phyloP scores from a whole-genome alignment of 2,329 filamentous ascomycete species.

The Albophoma yamanashiensis region DNA sequence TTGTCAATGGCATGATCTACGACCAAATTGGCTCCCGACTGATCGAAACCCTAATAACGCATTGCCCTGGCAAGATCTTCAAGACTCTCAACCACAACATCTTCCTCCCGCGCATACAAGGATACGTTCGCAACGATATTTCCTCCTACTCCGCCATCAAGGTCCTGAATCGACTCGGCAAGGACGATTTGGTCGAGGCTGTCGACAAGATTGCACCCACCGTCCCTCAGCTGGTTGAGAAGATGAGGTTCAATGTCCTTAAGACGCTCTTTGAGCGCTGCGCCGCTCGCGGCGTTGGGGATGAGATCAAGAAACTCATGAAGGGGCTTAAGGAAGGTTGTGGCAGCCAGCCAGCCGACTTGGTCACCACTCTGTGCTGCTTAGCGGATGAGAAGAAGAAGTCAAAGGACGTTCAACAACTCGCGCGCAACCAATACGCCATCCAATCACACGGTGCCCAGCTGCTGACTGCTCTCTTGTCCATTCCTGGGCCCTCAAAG shows the following conservation, averaged over 20 bases:
- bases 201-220: conserved; percentile 63
- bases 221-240: conserved; percentile 60
- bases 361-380: conserved; percentile 39
- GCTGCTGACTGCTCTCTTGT: conserved; percentile 69
- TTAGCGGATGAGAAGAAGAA: conserved; percentile 25
- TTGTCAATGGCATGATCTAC: conserved; percentile 81
- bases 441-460: conserved; percentile 64
- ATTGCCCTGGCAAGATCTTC: conserved; percentile 80
- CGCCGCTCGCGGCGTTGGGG: conserved; percentile 50
- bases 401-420: conserved; percentile 24
- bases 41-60: conserved; percentile 73
- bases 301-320: conserved; percentile 37
- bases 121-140: conserved; percentile 78
- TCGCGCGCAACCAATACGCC: conserved; percentile 45
- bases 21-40: conserved; percentile 84
- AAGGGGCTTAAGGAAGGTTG: conserved; percentile 37
- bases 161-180: conserved; percentile 73
- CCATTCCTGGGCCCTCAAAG: conserved; percentile 58
- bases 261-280: conserved; percentile 78
- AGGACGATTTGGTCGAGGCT: conserved; percentile 70
- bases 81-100: conserved; percentile 74
- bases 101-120: conserved; percentile 70
- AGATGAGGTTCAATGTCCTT: conserved; percentile 68
- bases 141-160: conserved; percentile 80
- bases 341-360: conserved; percentile 32